Evolutionary conservation across 306 rosid genomes (phyloP).

Genomic region (Sicyos baderoa): DNA sequence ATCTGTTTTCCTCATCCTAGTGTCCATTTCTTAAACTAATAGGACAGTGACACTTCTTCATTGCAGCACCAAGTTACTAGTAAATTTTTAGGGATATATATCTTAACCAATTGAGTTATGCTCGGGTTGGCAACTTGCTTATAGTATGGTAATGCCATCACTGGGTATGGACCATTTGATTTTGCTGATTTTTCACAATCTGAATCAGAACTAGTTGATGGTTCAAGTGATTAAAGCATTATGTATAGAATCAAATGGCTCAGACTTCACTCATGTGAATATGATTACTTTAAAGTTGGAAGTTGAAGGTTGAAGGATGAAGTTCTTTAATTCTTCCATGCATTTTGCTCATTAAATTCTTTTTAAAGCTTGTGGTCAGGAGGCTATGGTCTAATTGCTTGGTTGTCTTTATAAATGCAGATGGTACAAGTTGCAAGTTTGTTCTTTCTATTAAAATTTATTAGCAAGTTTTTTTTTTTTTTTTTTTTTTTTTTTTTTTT

Average conservation of each 20-base stretch:
- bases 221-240: background rate
- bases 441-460: background rate
- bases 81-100: background rate
- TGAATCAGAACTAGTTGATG: slow-evolving; percentile 5
- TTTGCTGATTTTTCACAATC: background rate
- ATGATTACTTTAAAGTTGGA: background rate
- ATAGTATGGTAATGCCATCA: background rate
- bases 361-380: background rate
- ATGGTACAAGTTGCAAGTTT: slow-evolving; percentile 4
- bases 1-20: background rate
- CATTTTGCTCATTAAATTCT: background rate
- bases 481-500: too few relatives aligned
- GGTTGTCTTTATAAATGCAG: slow-evolving; percentile 1
- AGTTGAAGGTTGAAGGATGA: background rate
- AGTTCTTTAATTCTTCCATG: background rate
- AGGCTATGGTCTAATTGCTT: slow-evolving; percentile 7
- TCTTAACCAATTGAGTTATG: too few relatives aligned
- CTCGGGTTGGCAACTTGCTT: background rate
- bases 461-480: too few relatives aligned
- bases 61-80: background rate
- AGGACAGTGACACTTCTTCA: background rate
- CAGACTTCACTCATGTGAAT: background rate
- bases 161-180: background rate
- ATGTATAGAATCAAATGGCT: background rate
- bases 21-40: background rate